Conservation (phyloP, 1,139 yeast genomes). For the Kluyveromyces sp. region DNA sequence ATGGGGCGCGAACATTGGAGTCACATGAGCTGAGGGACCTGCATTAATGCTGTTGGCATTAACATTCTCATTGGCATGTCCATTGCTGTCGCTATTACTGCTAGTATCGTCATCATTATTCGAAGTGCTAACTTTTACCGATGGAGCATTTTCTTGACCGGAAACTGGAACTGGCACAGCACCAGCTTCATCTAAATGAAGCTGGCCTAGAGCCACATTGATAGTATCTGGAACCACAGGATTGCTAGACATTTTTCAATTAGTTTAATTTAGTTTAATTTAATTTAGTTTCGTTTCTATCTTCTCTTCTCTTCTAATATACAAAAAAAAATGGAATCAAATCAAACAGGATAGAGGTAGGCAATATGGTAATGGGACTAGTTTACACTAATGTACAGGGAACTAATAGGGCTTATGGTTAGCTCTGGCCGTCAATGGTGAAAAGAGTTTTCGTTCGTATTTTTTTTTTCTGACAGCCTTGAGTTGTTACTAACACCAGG, state of each 20-base stretch:
- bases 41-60: background rate
- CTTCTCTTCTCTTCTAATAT: background rate
- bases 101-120: background rate
- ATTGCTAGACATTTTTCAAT: background rate
- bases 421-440: too few species aligned
- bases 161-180: background rate
- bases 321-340: background rate
- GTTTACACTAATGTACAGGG: conserved; percentile 6
- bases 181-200: conserved; percentile 22
- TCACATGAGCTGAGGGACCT: background rate
- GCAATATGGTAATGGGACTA: background rate
- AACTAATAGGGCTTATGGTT: background rate
- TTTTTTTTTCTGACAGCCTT: too few species aligned
- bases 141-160: background rate
- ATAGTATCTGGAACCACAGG: conserved; percentile 20
- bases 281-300: too few species aligned
- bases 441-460: too few species aligned
- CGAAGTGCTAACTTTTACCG: background rate
- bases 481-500: too few species aligned
- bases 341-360: background rate
- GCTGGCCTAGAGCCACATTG: conserved; percentile 27
- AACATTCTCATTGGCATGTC: background rate
- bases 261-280: too few species aligned
- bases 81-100: background rate
- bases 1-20: conserved; percentile 15